Conservation (phyloP, 257 asterid genomes). For the Solanum dulcamara region DNA sequence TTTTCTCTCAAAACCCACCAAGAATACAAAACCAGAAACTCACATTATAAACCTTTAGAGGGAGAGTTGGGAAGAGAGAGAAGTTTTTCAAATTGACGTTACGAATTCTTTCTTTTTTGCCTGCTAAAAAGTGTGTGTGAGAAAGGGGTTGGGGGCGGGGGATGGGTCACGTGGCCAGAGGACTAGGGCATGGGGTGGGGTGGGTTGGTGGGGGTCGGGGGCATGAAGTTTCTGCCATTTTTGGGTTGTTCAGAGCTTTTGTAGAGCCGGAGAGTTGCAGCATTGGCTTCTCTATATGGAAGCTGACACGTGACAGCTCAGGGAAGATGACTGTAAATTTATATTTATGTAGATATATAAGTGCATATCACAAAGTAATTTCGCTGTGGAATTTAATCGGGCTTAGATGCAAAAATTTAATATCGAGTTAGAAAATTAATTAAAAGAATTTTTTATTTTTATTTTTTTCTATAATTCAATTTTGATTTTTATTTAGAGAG, state of each 20-base stretch:
- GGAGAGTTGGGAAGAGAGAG: background rate
- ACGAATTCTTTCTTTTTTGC: background rate
- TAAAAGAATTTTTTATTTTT: no score
- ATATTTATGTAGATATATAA: background rate
- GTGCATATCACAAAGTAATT: background rate
- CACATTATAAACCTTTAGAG: background rate
- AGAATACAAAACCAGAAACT: background rate
- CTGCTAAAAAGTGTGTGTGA: background rate
- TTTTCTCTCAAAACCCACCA: background rate
- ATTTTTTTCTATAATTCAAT: no score
- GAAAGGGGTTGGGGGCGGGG: background rate
- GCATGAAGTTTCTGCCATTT: background rate
- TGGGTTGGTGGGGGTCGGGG: background rate
- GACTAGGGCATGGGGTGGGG: background rate
- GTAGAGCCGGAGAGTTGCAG: background rate
- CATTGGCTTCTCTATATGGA: background rate
- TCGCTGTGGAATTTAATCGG: background rate
- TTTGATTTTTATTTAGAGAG: no score
- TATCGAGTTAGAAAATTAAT: fast-evolving
- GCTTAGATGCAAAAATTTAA: background rate
- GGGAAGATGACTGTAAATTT: background rate
- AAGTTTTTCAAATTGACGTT: background rate
- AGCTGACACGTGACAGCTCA: background rate
- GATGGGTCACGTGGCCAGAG: background rate
- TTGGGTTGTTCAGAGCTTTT: background rate